phyloP scores from a whole-genome alignment of 805 yeast species.

The Candida sphagnicola region DNA sequence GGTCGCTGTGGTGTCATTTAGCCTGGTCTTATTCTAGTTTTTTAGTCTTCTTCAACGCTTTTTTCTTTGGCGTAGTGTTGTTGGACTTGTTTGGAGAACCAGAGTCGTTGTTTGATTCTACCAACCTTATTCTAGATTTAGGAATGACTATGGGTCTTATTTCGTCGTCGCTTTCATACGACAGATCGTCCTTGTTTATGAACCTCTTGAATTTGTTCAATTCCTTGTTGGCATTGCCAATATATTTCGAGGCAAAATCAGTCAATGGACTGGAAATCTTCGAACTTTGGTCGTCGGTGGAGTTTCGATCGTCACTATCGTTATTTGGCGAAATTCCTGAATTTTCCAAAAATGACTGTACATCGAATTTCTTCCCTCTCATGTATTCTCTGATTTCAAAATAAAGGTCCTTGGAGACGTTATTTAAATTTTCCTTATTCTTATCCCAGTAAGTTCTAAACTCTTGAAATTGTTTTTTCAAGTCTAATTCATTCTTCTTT shows the following conservation, averaged over 20 bases:
- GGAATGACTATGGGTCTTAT: conserved; percentile 8
- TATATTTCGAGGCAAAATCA: conserved; percentile 61
- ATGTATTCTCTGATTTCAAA: conserved; percentile 78
- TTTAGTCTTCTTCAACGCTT: conserved; percentile 2
- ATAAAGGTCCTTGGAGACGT: conserved; percentile 76
- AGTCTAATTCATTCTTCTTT: conserved; percentile 92
- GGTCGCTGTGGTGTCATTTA: too few relatives aligned
- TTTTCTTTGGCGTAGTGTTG: conserved; percentile 7
- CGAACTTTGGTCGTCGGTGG: conserved; percentile 10
- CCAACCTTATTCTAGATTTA: background rate
- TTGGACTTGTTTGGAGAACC: conserved; percentile 5
- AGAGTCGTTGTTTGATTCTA: background rate
- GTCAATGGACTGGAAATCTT: conserved; percentile 52
- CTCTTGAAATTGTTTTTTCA: conserved; percentile 84
- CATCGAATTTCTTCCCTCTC: conserved; percentile 41
- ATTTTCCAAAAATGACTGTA: conserved; percentile 22
- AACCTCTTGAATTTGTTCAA: conserved; percentile 20
- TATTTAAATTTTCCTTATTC: conserved; percentile 63
- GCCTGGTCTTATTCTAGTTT: conserved; percentile 2
- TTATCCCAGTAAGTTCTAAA: conserved; percentile 83
- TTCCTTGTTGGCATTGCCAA: conserved; percentile 49
- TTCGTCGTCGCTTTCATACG: conserved; percentile 8
- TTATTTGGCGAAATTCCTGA: conserved; percentile 12
- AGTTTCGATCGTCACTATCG: conserved; percentile 27
- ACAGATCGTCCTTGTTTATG: conserved; percentile 1